Percentiles rank a stretch among this genome's conserved stretches.
Conservation (phyloP, 1,284 basidiomycete genomes). For the Microbotryomycetes sp. region DNA sequence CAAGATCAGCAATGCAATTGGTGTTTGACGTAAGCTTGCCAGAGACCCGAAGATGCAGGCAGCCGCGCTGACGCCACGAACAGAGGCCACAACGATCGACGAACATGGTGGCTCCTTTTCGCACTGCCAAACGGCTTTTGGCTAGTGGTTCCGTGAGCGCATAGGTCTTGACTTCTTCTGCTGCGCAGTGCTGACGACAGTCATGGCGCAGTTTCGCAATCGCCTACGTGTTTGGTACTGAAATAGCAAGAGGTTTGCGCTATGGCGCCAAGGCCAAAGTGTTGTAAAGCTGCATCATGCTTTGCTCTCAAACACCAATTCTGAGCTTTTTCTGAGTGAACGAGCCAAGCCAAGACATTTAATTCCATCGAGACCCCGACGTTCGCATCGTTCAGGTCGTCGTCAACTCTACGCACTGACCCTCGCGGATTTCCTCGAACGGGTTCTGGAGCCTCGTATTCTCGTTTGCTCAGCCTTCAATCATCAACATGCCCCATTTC, state of each 20-base stretch:
- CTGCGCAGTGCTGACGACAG: no score
- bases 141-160: constrained; percentile 23
- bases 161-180: neutral
- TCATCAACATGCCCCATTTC: constrained; percentile 16
- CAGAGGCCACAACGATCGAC: constrained; percentile 21
- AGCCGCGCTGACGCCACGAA: neutral
- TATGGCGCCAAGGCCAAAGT: constrained; percentile 20
- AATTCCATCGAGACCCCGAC: no score
- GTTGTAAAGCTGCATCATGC: no score
- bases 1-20: constrained; percentile 19
- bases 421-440: no score
- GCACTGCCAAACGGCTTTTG: constrained; percentile 27
- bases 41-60: neutral
- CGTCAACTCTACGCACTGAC: no score
- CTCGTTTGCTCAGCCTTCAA: no score
- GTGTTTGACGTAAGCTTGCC: constrained; percentile 4
- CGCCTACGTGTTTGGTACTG: constrained; percentile 13
- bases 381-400: no score
- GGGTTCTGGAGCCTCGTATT: no score
- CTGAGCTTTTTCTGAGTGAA: no score
- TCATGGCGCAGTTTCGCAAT: constrained; percentile 5
- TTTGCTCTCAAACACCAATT: no score
- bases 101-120: constrained; percentile 19
- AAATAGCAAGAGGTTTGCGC: constrained; percentile 18
- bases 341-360: no score